Evolutionary conservation across 306 rosid genomes (phyloP).

Genomic region (Cucumis melo): DNA sequence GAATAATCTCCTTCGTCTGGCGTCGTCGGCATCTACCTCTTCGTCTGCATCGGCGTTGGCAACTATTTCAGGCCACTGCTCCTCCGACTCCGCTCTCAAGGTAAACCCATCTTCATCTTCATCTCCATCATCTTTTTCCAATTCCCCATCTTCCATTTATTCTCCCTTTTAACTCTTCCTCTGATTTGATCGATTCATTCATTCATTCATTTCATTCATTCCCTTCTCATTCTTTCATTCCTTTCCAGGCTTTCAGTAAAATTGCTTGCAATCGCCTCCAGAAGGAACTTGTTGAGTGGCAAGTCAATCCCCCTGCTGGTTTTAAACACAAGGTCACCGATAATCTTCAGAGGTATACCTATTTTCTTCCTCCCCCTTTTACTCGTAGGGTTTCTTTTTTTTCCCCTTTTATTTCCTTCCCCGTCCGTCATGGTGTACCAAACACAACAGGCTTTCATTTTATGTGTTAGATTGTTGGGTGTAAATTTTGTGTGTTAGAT

Average conservation of each 20-base stretch:
- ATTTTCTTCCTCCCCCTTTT: background rate
- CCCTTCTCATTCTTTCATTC: background rate
- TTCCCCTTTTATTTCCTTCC: background rate
- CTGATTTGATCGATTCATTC: background rate
- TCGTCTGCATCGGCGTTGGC: no score
- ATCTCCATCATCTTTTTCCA: background rate
- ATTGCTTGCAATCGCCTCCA: conserved; percentile 98
- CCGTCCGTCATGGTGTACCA: background rate
- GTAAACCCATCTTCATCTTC: conserved; percentile 20
- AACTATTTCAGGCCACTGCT: no score
- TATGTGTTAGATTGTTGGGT: no score
- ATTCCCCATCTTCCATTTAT: background rate
- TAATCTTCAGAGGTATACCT: conserved; percentile 71
- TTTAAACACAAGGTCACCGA: conserved; percentile 97
- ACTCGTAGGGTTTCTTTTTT: conserved; percentile 2
- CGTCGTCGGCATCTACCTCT: no score
- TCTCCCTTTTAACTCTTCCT: background rate
- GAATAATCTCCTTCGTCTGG: no score
- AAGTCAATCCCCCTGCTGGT: conserved; percentile 87
- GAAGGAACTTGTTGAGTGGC: conserved; percentile 98
- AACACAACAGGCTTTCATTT: background rate
- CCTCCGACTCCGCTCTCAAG: conserved; percentile 86
- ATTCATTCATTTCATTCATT: no score
- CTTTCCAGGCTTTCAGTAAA: conserved; percentile 67
- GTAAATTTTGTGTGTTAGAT: no score